phyloP scores from a whole-genome alignment of 2,329 filamentous ascomycete species.

The Cytospora leucostoma region DNA sequence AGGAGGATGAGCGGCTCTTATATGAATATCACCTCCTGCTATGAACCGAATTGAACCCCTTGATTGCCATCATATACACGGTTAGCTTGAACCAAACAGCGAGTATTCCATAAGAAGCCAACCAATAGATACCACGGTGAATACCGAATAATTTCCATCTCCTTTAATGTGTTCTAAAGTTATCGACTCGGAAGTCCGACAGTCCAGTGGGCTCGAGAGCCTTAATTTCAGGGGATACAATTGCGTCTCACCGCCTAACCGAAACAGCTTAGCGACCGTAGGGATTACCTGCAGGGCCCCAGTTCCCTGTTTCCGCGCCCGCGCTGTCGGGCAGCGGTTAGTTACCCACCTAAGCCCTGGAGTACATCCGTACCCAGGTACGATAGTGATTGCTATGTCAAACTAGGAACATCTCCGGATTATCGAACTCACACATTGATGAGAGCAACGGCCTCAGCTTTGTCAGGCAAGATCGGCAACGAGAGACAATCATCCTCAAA shows the following conservation, averaged over 20 bases:
- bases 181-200: constrained; percentile 17
- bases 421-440: not conserved
- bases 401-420: not conserved
- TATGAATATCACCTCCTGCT: not conserved
- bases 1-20: not conserved
- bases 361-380: too few relatives aligned
- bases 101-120: not conserved
- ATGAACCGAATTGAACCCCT: not conserved
- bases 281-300: constrained; percentile 6
- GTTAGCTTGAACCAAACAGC: not conserved
- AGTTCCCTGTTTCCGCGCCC: not conserved
- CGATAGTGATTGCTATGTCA: not conserved
- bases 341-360: not conserved
- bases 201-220: constrained; percentile 10
- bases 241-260: constrained; percentile 15
- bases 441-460: too few relatives aligned
- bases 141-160: constrained; percentile 13
- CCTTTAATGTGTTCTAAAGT: constrained; percentile 20
- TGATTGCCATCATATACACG: not conserved
- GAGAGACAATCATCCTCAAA: too few relatives aligned
- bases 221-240: not conserved
- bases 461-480: too few relatives aligned
- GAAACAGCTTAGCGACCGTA: constrained; percentile 5
- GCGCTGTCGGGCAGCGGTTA: not conserved
- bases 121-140: constrained; percentile 15